A percentile compares a stretch with the other conserved stretches of the same genome.
Evolutionary conservation across 352 stramenopile genomes (phyloP).

Genomic region (Phytophthora syringae): DNA sequence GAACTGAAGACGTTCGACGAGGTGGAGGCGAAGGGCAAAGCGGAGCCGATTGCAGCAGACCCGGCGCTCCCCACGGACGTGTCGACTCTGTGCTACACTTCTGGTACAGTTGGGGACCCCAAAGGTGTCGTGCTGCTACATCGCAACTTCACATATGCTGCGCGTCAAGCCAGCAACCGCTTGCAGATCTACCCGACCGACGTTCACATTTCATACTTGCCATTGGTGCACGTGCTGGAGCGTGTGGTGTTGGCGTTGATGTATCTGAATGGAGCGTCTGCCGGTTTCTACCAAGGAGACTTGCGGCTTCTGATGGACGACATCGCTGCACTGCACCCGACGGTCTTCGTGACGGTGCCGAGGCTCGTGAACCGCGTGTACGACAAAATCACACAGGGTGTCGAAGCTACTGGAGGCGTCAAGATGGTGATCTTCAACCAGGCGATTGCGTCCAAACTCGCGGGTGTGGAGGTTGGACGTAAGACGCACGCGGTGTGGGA

Average conservation of each 20-base stretch:
- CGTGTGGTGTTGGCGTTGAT: conserved; percentile 78
- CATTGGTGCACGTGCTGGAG: conserved; percentile 96
- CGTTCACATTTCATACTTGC: conserved; percentile 95
- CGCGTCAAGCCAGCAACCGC: conserved; percentile 20
- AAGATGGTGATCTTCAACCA: conserved; percentile 57
- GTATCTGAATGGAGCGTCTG: conserved; percentile 83
- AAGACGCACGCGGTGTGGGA: conserved; percentile 87
- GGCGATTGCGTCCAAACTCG: conserved; percentile 47
- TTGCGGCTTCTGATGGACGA: conserved; percentile 93
- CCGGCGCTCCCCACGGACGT: conserved; percentile 71
- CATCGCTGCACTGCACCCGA: conserved; percentile 88
- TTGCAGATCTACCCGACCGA: conserved; percentile 55
- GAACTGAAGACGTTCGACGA: conserved; percentile 44
- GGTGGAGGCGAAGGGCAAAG: conserved; percentile 31
- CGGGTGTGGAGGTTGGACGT: conserved; percentile 35
- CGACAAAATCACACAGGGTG: conserved; percentile 89
- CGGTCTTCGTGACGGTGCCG: conserved; percentile 92
- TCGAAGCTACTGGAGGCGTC: conserved; percentile 41
- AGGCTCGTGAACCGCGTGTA: conserved; percentile 96
- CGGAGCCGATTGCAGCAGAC: conserved; percentile 32
- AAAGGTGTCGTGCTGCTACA: conserved; percentile 96
- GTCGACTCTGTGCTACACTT: conserved; percentile 94
- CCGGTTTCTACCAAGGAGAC: conserved; percentile 84
- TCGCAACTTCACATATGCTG: conserved; percentile 45
- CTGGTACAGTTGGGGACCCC: conserved; percentile 93